Evolutionary conservation across 305 asterid genomes (phyloP).

Genomic region (Euphrasia arctica): DNA sequence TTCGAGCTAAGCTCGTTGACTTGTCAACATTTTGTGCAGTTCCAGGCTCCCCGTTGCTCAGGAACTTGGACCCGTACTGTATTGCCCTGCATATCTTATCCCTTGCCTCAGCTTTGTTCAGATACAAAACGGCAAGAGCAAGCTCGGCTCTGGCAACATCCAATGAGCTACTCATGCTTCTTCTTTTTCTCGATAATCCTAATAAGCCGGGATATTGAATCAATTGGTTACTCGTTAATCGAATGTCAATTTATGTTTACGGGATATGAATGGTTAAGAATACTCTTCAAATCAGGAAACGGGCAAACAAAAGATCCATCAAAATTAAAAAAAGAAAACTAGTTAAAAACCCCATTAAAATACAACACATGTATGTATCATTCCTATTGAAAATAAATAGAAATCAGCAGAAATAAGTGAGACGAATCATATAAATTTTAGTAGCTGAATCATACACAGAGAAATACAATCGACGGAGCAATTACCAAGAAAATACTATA

Average conservation of each 20-base stretch:
- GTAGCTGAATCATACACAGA: conserved; percentile 18
- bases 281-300: neutral
- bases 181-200: conserved; percentile 32
- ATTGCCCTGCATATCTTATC: conserved; percentile 97
- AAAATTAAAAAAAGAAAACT: neutral
- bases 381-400: neutral
- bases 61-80: conserved; percentile 86
- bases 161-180: conserved; percentile 59
- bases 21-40: conserved; percentile 89
- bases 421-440: neutral
- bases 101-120: conserved; percentile 89
- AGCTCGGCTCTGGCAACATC: conserved; percentile 92
- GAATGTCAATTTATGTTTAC: neutral
- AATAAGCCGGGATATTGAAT: conserved; percentile 16
- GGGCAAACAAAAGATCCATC: neutral
- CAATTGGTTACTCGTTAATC: neutral
- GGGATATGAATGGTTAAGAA: neutral
- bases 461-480: conserved; percentile 7
- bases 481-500: neutral
- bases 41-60: conserved; percentile 95
- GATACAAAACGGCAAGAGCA: conserved; percentile 75
- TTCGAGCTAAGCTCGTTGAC: conserved; percentile 88
- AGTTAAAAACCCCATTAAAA: neutral
- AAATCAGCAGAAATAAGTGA: conserved; percentile 10
- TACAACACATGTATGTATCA: neutral